These are phyloP conservation scores for Rhypophila decipiens DNA, from an alignment of 495 filamentous ascomycete genomes.

Conservation along the genomic window DNA sequence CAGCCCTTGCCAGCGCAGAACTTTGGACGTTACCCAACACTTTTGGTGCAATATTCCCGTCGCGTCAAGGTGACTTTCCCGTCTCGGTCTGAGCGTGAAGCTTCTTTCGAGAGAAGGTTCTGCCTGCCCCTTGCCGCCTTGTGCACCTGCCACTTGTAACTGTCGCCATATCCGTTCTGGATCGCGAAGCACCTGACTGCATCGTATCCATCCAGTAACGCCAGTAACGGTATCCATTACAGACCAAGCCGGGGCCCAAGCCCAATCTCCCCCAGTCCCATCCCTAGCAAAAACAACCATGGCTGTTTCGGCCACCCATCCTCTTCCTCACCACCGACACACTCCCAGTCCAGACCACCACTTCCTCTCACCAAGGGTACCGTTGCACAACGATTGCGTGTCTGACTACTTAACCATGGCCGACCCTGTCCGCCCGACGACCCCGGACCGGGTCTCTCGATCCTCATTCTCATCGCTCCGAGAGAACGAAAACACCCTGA, in stretches of 20 bases:
- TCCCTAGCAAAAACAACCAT: conserved; percentile 14
- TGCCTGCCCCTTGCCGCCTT: too few species aligned
- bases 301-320: conserved; percentile 21
- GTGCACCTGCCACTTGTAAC: conserved; percentile 1
- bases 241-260: too few species aligned
- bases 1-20: too few species aligned
- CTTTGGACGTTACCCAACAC: too few species aligned
- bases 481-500: conserved; percentile 47
- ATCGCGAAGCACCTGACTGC: conserved; percentile 23
- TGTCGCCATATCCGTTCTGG: conserved; percentile 20
- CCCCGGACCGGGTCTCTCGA: conserved; percentile 37
- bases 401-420: conserved; percentile 26
- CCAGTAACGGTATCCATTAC: too few species aligned
- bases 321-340: conserved; percentile 13
- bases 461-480: conserved; percentile 54
- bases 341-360: background rate
- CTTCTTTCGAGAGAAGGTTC: too few species aligned
- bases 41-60: too few species aligned
- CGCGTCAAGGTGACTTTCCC: too few species aligned
- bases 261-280: conserved; percentile 9
- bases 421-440: conserved; percentile 11
- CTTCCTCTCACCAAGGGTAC: background rate
- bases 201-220: background rate
- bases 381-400: conserved; percentile 12
- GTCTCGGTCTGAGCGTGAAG: too few species aligned